A percentile compares a stretch with the other conserved stretches of the same genome.
Conservation (phyloP, 768 basidiomycete genomes). For the Hericium erinaceus region DNA sequence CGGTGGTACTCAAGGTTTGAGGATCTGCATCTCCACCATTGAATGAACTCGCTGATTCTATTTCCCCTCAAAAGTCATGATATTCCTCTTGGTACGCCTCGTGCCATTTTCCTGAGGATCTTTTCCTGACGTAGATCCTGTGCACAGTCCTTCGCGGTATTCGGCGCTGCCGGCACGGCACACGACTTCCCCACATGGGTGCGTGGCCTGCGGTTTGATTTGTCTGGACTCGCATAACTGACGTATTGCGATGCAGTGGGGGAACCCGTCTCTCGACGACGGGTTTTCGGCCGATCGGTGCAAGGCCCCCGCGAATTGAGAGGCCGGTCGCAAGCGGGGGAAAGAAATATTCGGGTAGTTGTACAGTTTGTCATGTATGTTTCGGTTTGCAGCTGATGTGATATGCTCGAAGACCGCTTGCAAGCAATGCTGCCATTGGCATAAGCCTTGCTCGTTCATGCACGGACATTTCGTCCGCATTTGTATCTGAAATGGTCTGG, state of each 20-base stretch:
- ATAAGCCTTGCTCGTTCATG: too few relatives aligned
- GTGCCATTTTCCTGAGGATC: too few relatives aligned
- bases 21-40: background rate
- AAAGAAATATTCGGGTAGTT: too few relatives aligned
- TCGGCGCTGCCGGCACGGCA: conserved; percentile 20
- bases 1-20: conserved; percentile 23
- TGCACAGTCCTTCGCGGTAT: conserved; percentile 20
- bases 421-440: too few relatives aligned
- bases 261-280: conserved; percentile 13
- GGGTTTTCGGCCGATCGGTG: conserved; percentile 6
- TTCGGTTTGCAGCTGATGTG: too few relatives aligned
- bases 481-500: too few relatives aligned
- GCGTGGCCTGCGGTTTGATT: background rate
- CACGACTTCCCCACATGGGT: conserved; percentile 15
- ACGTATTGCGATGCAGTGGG: conserved; percentile 8
- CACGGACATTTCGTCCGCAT: too few relatives aligned
- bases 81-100: conserved; percentile 10
- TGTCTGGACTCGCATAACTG: background rate
- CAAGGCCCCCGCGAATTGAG: conserved; percentile 3
- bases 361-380: too few relatives aligned
- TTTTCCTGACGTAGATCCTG: background rate
- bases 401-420: too few relatives aligned
- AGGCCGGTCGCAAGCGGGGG: too few relatives aligned
- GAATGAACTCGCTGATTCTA: background rate
- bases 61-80: conserved; percentile 2